A percentile compares a stretch with the other conserved stretches of the same genome.
Evolutionary conservation across 2,329 filamentous ascomycete species (phyloP).

Genomic region (Fusarium newnesense): DNA sequence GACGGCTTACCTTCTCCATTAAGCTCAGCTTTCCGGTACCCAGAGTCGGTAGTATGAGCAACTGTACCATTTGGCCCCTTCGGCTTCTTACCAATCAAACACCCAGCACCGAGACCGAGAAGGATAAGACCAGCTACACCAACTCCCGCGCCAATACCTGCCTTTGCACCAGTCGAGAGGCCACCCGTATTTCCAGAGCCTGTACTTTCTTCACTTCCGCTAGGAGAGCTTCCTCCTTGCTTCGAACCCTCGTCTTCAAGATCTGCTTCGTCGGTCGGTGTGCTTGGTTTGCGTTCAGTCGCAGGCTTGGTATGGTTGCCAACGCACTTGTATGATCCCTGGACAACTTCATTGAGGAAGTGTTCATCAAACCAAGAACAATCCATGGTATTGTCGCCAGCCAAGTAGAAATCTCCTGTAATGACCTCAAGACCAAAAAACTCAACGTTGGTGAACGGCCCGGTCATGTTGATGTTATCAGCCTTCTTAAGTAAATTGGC

Average conservation of each 20-base stretch:
- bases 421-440: neutral
- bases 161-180: neutral
- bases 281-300: neutral
- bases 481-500: neutral
- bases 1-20: accelerated
- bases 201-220: accelerated
- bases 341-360: neutral
- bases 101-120: neutral
- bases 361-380: neutral
- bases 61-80: accelerated
- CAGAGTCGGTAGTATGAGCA: accelerated
- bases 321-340: neutral
- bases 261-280: neutral
- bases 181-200: too few species aligned
- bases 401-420: accelerated
- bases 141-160: neutral
- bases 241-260: accelerated
- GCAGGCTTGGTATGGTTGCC: neutral
- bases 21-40: neutral
- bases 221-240: accelerated
- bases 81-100: neutral
- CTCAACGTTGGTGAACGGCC: neutral
- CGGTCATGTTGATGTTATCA: neutral
- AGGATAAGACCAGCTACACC: neutral
- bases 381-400: neutral